phyloP scores from a whole-genome alignment of 306 rosid genomes.

The Comarum palustre region DNA sequence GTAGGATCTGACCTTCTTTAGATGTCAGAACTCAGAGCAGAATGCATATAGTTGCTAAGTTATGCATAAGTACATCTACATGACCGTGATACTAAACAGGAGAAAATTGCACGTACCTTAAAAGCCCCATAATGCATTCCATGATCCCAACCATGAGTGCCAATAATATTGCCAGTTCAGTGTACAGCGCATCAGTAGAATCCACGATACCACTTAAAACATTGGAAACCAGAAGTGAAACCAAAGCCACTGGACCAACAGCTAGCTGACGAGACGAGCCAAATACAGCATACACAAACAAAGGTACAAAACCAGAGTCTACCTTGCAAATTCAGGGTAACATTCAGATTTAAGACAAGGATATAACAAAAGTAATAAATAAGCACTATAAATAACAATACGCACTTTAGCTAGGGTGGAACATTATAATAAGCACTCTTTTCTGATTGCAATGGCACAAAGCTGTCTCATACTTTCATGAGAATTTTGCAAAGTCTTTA shows the following conservation, averaged over 20 bases:
- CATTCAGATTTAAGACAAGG: constrained; percentile 1
- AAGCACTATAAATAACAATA: neutral
- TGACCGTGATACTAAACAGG: constrained; percentile 16
- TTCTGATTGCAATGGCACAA: neutral
- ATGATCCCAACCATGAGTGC: constrained; percentile 94
- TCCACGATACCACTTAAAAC: constrained; percentile 73
- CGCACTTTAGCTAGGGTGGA: neutral
- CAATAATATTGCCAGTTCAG: constrained; percentile 81
- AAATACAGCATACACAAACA: constrained; percentile 85
- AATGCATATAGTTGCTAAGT: constrained; percentile 6
- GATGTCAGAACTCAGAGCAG: constrained; percentile 1
- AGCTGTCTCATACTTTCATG: neutral
- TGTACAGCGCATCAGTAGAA: constrained; percentile 69
- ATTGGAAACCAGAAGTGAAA: constrained; percentile 87
- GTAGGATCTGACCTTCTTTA: neutral
- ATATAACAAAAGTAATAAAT: neutral
- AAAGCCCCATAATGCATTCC: constrained; percentile 90
- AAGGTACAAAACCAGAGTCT: constrained; percentile 76
- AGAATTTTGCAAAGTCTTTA: neutral
- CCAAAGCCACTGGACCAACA: constrained; percentile 98
- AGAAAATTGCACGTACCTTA: constrained; percentile 54
- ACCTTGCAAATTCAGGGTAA: constrained; percentile 32
- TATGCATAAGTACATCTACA: constrained; percentile 21
- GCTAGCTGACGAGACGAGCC: constrained; percentile 99
- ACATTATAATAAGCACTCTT: neutral